Conservation (phyloP, 176 grass and related monocot genomes). For the Triticum dicoccoides region DNA sequence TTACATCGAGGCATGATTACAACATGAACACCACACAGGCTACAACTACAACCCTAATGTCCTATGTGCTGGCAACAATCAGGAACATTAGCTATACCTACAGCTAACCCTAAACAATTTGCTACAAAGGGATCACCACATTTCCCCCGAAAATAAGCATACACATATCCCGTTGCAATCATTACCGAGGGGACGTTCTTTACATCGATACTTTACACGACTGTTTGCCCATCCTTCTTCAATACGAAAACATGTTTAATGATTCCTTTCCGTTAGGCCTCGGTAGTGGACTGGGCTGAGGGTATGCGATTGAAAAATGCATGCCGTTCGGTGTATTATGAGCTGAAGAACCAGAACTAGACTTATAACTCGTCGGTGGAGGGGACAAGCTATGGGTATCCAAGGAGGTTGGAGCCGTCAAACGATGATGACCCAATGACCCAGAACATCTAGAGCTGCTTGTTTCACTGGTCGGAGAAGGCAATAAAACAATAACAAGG, state of each 20-base stretch:
- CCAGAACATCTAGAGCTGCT: conserved; percentile 40
- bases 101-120: conserved; percentile 44
- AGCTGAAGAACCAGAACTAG: conserved; percentile 45
- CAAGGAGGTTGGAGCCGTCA: conserved; percentile 28
- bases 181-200: background rate
- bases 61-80: conserved; percentile 27
- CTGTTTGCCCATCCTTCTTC: background rate
- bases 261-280: conserved; percentile 49
- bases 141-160: conserved; percentile 22
- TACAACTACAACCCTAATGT: conserved; percentile 33
- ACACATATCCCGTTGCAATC: conserved; percentile 7
- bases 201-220: conserved; percentile 18
- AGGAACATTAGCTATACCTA: conserved; percentile 42
- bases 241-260: conserved; percentile 34
- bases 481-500: background rate
- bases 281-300: conserved; percentile 40
- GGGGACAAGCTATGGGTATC: conserved; percentile 48
- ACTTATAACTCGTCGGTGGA: conserved; percentile 25
- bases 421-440: conserved; percentile 43
- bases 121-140: conserved; percentile 40
- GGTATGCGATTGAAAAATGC: conserved; percentile 35
- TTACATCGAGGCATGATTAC: conserved; percentile 35
- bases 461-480: conserved; percentile 37
- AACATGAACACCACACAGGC: conserved; percentile 29
- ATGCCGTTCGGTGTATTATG: conserved; percentile 27